These are phyloP conservation scores for Scutellaria minor DNA, from an alignment of 257 asterid species.

Conservation along the genomic window DNA sequence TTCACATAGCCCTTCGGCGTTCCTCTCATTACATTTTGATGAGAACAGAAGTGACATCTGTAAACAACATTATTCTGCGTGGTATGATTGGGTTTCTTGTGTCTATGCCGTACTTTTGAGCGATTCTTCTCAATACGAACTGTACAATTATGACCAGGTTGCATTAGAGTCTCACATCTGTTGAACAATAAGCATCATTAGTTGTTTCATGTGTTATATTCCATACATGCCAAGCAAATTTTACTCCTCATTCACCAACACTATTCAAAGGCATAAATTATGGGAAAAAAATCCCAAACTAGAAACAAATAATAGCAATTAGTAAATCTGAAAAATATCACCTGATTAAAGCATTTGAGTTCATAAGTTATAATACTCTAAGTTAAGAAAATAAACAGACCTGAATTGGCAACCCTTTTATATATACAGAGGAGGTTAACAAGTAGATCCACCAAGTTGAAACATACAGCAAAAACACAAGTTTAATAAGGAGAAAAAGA, in stretches of 20 bases:
- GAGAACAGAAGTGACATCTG: conserved; percentile 71
- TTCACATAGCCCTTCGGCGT: conserved; percentile 66
- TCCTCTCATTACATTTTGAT: conserved; percentile 69
- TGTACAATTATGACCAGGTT: conserved; percentile 68
- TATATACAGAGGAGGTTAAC: not conserved
- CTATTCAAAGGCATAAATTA: not conserved
- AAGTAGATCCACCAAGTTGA: not conserved
- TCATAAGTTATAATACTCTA: not conserved
- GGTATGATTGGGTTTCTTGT: conserved; percentile 42
- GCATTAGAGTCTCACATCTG: conserved; percentile 80
- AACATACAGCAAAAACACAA: conserved; percentile 3
- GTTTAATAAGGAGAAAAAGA: not conserved
- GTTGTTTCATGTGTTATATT: not conserved
- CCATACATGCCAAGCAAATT: not conserved
- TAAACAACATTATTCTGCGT: conserved; percentile 63
- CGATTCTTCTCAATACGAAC: conserved; percentile 60
- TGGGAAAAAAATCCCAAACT: not conserved
- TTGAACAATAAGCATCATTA: conserved; percentile 32
- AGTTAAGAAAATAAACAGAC: not conserved
- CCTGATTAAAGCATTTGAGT: conserved; percentile 3
- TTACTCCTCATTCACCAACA: not conserved
- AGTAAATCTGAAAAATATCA: not conserved
- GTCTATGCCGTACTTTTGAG: conserved; percentile 38
- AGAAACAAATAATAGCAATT: not conserved
- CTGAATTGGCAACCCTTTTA: not conserved